These are phyloP conservation scores for Lunasporangiospora selenospora DNA, from an alignment of 192 early-diverging fungal species.

Conservation along the genomic window DNA sequence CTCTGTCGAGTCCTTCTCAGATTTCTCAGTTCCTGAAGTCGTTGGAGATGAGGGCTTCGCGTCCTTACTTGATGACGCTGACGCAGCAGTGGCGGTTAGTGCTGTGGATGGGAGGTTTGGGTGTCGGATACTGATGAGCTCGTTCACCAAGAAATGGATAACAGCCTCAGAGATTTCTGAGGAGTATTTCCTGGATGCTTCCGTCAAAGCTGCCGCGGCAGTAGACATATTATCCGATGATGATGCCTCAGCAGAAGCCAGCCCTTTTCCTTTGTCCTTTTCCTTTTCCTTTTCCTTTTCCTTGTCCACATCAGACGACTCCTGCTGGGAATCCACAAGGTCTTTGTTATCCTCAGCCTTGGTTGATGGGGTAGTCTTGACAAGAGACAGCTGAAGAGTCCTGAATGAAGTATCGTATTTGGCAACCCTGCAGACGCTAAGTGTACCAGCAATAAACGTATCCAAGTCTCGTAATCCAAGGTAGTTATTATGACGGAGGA, in stretches of 20 bases:
- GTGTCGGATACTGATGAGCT: constrained; percentile 52
- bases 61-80: background rate
- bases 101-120: background rate
- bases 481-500: constrained; percentile 70
- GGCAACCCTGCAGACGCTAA: constrained; percentile 68
- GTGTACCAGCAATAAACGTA: constrained; percentile 68
- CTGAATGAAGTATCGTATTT: constrained; percentile 69
- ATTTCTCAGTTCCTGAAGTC: background rate
- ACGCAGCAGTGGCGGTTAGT: background rate
- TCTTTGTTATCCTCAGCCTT: constrained; percentile 47
- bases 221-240: too few relatives aligned
- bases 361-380: constrained; percentile 35
- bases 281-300: constrained; percentile 21
- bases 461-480: constrained; percentile 73
- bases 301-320: background rate
- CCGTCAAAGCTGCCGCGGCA: constrained; percentile 17
- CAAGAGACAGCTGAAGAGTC: constrained; percentile 64
- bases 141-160: constrained; percentile 60
- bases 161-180: constrained; percentile 58
- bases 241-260: background rate
- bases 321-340: constrained; percentile 26
- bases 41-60: background rate
- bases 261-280: constrained; percentile 30
- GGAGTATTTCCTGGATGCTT: constrained; percentile 50
- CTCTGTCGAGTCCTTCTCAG: background rate